A percentile compares a stretch with the other conserved stretches of the same genome.
Evolutionary conservation across 371 early-diverging fungal genomes (phyloP).

Genomic region (Saksenaea oblongispora): DNA sequence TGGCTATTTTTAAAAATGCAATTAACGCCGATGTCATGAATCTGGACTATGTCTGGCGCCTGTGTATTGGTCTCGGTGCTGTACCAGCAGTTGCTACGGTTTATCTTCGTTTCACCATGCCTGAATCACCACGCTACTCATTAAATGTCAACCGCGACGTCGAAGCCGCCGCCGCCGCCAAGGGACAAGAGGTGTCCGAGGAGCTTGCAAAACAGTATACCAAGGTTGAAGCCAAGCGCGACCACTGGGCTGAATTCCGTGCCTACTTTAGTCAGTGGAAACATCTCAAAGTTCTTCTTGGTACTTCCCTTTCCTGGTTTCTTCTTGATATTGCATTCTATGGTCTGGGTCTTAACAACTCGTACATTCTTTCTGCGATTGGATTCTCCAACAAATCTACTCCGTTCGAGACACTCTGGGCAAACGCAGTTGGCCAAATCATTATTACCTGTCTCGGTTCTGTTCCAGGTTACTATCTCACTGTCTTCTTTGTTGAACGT

Average conservation of each 20-base stretch:
- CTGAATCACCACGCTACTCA: slow-evolving; percentile 67
- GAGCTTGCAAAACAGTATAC: slow-evolving; percentile 10
- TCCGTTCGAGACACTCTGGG: slow-evolving; percentile 58
- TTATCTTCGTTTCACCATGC: slow-evolving; percentile 69
- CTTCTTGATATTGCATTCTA: slow-evolving; percentile 88
- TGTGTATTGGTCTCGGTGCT: slow-evolving; percentile 52
- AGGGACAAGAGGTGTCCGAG: slow-evolving; percentile 3
- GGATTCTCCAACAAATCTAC: slow-evolving; percentile 60
- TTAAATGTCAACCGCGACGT: slow-evolving; percentile 51
- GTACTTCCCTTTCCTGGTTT: slow-evolving; percentile 83
- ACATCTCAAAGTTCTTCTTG: slow-evolving; percentile 77
- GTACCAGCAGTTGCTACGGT: slow-evolving; percentile 64
- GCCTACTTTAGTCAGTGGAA: slow-evolving; percentile 79
- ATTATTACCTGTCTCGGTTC: slow-evolving; percentile 83
- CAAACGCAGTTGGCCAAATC: slow-evolving; percentile 75
- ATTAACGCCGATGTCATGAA: slow-evolving; percentile 44
- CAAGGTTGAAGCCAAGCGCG: slow-evolving; percentile 24
- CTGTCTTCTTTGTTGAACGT: slow-evolving; percentile 77
- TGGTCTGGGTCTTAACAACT: slow-evolving; percentile 83
- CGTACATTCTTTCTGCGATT: slow-evolving; percentile 72
- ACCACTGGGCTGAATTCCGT: slow-evolving; percentile 66
- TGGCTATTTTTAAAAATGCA: slow-evolving; percentile 52
- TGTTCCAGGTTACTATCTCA: slow-evolving; percentile 88
- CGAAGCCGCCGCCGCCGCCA: slow-evolving; percentile 36
- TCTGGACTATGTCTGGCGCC: slow-evolving; percentile 66